Conservation (phyloP, 1,284 basidiomycete species). For the Amylostereum areolatum region DNA sequence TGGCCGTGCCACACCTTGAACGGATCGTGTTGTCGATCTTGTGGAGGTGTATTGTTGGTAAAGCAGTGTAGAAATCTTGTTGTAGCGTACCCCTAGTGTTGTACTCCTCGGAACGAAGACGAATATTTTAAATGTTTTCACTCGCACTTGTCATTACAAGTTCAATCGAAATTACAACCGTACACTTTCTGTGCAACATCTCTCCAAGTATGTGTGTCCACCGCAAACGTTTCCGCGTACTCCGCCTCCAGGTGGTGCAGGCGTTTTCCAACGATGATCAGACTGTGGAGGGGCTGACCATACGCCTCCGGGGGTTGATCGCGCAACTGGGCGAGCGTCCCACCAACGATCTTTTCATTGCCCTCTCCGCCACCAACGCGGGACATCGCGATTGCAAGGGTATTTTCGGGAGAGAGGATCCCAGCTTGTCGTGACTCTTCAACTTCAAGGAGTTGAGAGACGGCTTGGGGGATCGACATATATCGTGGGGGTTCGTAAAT, state of each 20-base stretch:
- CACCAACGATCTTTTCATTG: constrained; percentile 73
- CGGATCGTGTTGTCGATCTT: not conserved
- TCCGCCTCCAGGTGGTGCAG: constrained; percentile 92
- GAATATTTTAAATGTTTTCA: not conserved
- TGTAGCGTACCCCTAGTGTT: too few relatives aligned
- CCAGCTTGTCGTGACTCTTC: constrained; percentile 53
- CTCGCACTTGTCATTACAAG: not conserved
- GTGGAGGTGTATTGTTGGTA: not conserved
- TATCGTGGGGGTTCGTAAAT: constrained; percentile 97
- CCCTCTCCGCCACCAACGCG: constrained; percentile 71
- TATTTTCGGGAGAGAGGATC: constrained; percentile 56
- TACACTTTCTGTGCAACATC: constrained; percentile 52
- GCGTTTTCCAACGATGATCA: constrained; percentile 88
- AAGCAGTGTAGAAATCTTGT: not conserved
- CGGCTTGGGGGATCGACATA: constrained; percentile 91
- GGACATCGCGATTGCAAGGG: constrained; percentile 83
- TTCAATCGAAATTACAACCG: constrained; percentile 46
- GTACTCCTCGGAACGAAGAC: too few relatives aligned
- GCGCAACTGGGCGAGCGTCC: constrained; percentile 75
- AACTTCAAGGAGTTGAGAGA: constrained; percentile 79
- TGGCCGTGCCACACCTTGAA: constrained; percentile 66
- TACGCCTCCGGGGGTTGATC: constrained; percentile 60
- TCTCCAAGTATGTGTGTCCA: constrained; percentile 52
- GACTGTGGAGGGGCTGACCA: constrained; percentile 86
- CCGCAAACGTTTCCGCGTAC: constrained; percentile 79